Conservation (phyloP, 2,329 filamentous ascomycete species). For the Trichoderma endophyticum region DNA sequence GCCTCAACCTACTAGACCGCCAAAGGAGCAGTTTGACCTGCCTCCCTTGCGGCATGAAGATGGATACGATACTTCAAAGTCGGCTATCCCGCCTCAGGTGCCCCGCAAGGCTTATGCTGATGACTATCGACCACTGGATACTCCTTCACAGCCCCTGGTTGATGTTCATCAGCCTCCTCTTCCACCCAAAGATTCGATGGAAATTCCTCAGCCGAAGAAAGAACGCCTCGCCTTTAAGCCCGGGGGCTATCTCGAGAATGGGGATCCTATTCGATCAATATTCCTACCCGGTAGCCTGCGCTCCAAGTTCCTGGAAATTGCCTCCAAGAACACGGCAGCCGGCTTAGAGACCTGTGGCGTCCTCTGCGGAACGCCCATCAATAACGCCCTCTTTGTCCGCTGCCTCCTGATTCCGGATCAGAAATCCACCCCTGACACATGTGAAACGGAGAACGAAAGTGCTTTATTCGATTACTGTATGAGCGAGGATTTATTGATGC, state of each 20-base stretch:
- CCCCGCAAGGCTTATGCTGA: constrained; percentile 21
- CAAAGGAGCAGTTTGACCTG: constrained; percentile 27
- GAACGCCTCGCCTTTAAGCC: constrained; percentile 66
- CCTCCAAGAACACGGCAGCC: constrained; percentile 69
- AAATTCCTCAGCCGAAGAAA: constrained; percentile 41
- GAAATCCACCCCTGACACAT: constrained; percentile 85
- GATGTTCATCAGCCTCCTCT: constrained; percentile 23
- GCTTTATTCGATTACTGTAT: constrained; percentile 88
- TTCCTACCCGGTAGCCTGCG: constrained; percentile 80
- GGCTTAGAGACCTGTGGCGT: constrained; percentile 96
- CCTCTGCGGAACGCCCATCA: constrained; percentile 83
- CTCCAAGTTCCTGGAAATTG: constrained; percentile 68
- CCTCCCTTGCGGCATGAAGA: constrained; percentile 8
- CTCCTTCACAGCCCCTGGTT: not conserved
- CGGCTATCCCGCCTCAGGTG: constrained; percentile 31
- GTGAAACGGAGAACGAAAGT: constrained; percentile 85
- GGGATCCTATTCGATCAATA: constrained; percentile 78
- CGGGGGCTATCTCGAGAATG: constrained; percentile 85
- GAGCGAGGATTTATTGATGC: constrained; percentile 73
- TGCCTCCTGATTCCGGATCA: constrained; percentile 89
- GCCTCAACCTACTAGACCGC: constrained; percentile 35
- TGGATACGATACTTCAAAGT: constrained; percentile 8
- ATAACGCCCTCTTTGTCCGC: constrained; percentile 89
- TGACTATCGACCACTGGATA: constrained; percentile 20
- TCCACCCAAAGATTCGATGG: constrained; percentile 30